These are phyloP conservation scores for Diversispora epigaea DNA, from an alignment of 192 early-diverging fungal genomes.

Conservation along the genomic window DNA sequence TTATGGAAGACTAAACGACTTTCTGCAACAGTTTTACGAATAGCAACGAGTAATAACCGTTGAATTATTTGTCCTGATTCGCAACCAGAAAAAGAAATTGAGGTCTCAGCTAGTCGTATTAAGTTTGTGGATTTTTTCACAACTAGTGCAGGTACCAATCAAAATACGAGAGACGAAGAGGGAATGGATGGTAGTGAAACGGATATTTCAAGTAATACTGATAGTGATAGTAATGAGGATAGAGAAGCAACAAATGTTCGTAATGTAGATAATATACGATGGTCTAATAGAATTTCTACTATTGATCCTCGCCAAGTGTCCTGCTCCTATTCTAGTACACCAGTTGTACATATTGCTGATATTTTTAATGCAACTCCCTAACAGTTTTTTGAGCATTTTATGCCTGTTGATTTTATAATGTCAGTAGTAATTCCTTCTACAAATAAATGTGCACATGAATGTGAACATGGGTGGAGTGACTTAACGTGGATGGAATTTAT, in stretches of 20 bases:
- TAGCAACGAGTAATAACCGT: background rate
- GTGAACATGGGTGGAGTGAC: background rate
- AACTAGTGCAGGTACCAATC: background rate
- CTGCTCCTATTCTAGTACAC: background rate
- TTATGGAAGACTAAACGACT: background rate
- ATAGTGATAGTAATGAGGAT: background rate
- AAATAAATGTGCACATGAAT: slow-evolving; percentile 6
- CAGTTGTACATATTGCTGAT: background rate
- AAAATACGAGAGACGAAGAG: background rate
- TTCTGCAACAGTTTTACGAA: background rate
- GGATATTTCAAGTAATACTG: slow-evolving; percentile 9
- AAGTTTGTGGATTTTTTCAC: background rate
- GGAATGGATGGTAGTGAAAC: background rate
- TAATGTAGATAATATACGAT: background rate
- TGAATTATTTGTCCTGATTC: background rate
- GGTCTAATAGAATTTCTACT: background rate
- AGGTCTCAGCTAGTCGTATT: background rate
- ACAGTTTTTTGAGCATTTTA: slow-evolving; percentile 11
- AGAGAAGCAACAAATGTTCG: background rate
- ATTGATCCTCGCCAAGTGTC: slow-evolving; percentile 6
- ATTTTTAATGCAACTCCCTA: background rate
- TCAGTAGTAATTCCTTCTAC: slow-evolving; percentile 13
- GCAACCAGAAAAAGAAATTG: background rate
- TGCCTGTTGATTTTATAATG: background rate
- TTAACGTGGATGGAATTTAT: slow-evolving; percentile 9